phyloP scores from a whole-genome alignment of 352 stramenopile genomes.

The Peronospora destructor region DNA sequence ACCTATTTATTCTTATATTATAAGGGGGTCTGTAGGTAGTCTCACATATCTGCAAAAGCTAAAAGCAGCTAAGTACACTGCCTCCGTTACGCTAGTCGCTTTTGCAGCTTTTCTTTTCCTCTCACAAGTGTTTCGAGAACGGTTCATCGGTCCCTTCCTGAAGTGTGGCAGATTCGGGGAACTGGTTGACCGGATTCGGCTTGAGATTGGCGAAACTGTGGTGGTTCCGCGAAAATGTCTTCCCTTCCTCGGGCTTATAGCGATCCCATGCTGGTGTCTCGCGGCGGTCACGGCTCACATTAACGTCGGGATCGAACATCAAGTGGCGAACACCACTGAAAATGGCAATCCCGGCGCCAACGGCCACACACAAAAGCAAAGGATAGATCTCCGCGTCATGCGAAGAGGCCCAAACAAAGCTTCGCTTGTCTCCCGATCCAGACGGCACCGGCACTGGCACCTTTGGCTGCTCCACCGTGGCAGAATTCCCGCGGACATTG shows the following conservation, averaged over 20 bases:
- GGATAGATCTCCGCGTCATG: conserved; percentile 30
- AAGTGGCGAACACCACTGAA: conserved; percentile 21
- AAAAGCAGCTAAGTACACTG: no score
- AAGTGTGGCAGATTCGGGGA: conserved; percentile 12
- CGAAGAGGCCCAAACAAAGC: conserved; percentile 25
- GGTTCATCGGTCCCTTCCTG: conserved; percentile 11
- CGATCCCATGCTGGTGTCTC: conserved; percentile 29
- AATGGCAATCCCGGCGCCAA: conserved; percentile 13
- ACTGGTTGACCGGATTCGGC: conserved; percentile 30
- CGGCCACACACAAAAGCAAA: conserved; percentile 24
- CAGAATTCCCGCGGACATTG: background rate
- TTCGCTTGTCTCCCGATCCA: conserved; percentile 11
- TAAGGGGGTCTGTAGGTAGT: conserved; percentile 62
- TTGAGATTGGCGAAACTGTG: conserved; percentile 26
- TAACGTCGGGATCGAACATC: conserved; percentile 30
- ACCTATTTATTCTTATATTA: background rate
- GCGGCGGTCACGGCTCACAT: conserved; percentile 20
- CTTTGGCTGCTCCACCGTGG: conserved; percentile 16
- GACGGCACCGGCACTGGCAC: conserved; percentile 20
- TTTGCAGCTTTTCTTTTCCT: no score
- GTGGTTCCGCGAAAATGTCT: conserved; percentile 21
- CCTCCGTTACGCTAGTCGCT: no score
- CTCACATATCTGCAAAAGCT: no score
- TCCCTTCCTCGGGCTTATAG: conserved; percentile 26
- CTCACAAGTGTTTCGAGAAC: conserved; percentile 6